phyloP scores from a whole-genome alignment of 2,329 filamentous ascomycete species.

The Penicillium concentricum region DNA sequence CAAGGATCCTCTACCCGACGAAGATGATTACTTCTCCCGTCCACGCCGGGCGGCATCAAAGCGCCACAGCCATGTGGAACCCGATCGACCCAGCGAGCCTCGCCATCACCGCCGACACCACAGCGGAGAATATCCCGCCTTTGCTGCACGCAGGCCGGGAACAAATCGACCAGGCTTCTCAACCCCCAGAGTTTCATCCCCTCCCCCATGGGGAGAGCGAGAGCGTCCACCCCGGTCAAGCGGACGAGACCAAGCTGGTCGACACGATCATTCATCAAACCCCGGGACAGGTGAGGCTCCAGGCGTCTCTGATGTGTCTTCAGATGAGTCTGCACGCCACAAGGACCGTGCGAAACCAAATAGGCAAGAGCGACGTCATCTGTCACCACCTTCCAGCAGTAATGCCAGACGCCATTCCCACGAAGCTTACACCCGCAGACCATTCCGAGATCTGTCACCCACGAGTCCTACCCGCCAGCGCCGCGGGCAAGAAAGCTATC shows the following conservation, averaged over 20 bases:
- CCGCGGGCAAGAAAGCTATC: slow-evolving; percentile 10
- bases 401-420: slow-evolving; percentile 38
- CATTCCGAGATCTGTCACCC: slow-evolving; percentile 30
- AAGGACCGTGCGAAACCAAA: slow-evolving; percentile 15
- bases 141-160: slow-evolving; percentile 18
- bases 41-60: slow-evolving; percentile 16
- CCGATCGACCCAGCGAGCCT: slow-evolving; percentile 20
- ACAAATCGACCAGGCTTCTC: slow-evolving; percentile 15
- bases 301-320: slow-evolving; percentile 30
- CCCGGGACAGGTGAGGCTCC: slow-evolving; percentile 20
- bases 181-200: slow-evolving; percentile 30
- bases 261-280: slow-evolving; percentile 19
- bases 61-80: slow-evolving; percentile 17
- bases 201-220: slow-evolving; percentile 21
- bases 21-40: slow-evolving; percentile 22
- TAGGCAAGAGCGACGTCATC: slow-evolving; percentile 21
- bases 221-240: slow-evolving; percentile 19
- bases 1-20: slow-evolving; percentile 30
- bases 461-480: slow-evolving; percentile 9
- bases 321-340: slow-evolving; percentile 23
- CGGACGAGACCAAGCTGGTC: slow-evolving; percentile 22
- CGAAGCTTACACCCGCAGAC: slow-evolving; percentile 35
- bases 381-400: slow-evolving; percentile 27
- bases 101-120: slow-evolving; percentile 25
- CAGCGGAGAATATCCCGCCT: slow-evolving; percentile 22